Percentiles rank a stretch among this genome's conserved stretches.
Conservation (phyloP, 306 rosid genomes). For the Trichosanthes cucumerina region DNA sequence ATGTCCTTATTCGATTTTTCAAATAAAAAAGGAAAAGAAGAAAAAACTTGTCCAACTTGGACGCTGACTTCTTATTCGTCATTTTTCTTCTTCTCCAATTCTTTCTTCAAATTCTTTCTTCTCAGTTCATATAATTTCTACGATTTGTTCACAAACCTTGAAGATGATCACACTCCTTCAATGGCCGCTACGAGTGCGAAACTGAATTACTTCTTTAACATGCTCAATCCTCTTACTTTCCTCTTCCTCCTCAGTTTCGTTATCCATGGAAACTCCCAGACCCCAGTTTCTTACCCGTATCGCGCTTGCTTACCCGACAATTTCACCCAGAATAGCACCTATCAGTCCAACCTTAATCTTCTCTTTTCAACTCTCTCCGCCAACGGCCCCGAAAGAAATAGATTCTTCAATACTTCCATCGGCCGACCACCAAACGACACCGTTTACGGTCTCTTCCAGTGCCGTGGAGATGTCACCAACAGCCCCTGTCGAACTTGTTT, state of each 20-base stretch:
- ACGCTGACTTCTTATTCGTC: too few relatives aligned
- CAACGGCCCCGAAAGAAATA: constrained; percentile 18
- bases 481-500: constrained; percentile 4
- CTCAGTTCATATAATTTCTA: not conserved
- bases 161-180: too few relatives aligned
- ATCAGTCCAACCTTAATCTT: constrained; percentile 20
- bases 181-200: too few relatives aligned
- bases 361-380: constrained; percentile 37
- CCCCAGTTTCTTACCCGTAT: not conserved
- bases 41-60: too few relatives aligned
- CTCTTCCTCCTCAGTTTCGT: not conserved
- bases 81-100: not conserved
- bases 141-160: not conserved
- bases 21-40: too few relatives aligned
- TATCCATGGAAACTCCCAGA: not conserved
- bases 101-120: too few relatives aligned
- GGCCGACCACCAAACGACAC: not conserved
- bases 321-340: constrained; percentile 31
- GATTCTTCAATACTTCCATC: constrained; percentile 11
- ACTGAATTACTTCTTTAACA: not conserved
- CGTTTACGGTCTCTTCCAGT: constrained; percentile 13
- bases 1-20: too few relatives aligned
- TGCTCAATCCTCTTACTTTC: not conserved
- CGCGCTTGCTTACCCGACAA: constrained; percentile 18
- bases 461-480: constrained; percentile 19